Conservation (phyloP, 2,329 filamentous ascomycete species). For the Diaporthe ampelina region DNA sequence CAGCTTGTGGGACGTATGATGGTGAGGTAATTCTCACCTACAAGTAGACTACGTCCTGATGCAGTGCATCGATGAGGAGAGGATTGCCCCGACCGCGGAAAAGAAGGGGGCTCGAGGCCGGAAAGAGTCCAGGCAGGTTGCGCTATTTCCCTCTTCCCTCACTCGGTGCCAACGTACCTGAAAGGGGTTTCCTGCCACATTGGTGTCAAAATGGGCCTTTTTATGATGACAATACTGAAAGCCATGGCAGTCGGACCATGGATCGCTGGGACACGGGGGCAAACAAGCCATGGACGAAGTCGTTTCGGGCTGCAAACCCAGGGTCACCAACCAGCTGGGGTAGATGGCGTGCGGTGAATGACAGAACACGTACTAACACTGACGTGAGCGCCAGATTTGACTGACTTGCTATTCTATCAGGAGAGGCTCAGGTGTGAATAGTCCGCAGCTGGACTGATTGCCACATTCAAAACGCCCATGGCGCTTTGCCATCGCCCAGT, state of each 20-base stretch:
- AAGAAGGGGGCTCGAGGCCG: not conserved
- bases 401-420: conserved; percentile 73
- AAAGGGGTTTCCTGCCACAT: not conserved
- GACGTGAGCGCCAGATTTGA: conserved; percentile 77
- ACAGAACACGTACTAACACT: conserved; percentile 60
- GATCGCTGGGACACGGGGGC: not conserved
- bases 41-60: conserved; percentile 68
- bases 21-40: conserved; percentile 16
- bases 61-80: not conserved
- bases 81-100: too few species aligned
- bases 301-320: not conserved
- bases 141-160: not conserved
- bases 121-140: not conserved
- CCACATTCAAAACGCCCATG: conserved; percentile 66
- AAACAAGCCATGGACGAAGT: not conserved
- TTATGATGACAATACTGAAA: too few species aligned
- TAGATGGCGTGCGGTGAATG: not conserved
- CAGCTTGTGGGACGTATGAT: conserved; percentile 1
- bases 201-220: not conserved
- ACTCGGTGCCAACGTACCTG: not conserved
- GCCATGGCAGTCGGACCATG: conserved; percentile 16
- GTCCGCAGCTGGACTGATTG: conserved; percentile 70
- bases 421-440: conserved; percentile 75
- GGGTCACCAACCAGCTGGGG: not conserved
- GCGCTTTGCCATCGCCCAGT: conserved; percentile 48